A percentile compares a stretch with the other conserved stretches of the same genome.
Evolutionary conservation across 2,329 filamentous ascomycete genomes (phyloP).

Genomic region (Cladosporium sp.): DNA sequence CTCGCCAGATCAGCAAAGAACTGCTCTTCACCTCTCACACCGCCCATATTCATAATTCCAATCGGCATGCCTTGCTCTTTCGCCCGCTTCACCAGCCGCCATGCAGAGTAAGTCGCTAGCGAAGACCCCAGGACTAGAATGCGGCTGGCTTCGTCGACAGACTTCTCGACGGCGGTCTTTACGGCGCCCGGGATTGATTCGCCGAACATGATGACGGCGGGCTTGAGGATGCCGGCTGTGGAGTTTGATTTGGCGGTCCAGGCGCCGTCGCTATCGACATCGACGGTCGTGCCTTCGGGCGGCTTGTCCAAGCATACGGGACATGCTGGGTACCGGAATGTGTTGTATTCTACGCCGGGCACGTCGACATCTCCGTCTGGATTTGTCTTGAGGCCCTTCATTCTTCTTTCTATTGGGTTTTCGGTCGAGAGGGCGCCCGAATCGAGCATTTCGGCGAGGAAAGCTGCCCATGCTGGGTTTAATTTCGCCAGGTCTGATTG

Average conservation of each 20-base stretch:
- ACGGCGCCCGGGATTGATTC: conserved; percentile 73
- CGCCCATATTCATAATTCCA: conserved; percentile 84
- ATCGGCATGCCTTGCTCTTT: conserved; percentile 81
- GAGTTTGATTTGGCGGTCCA: conserved; percentile 55
- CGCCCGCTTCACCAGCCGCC: conserved; percentile 81
- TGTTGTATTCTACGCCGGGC: conserved; percentile 81
- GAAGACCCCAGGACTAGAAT: conserved; percentile 84
- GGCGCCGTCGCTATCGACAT: conserved; percentile 77
- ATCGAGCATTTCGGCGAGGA: conserved; percentile 69
- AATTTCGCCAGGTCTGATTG: conserved; percentile 73
- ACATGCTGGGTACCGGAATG: conserved; percentile 88
- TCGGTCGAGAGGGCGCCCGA: conserved; percentile 77
- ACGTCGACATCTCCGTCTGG: conserved; percentile 94
- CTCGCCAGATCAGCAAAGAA: conserved; percentile 63
- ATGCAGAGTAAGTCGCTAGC: conserved; percentile 92
- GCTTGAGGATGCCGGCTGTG: conserved; percentile 78
- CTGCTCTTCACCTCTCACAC: conserved; percentile 73
- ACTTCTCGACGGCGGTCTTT: conserved; percentile 74
- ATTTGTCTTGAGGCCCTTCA: conserved; percentile 75
- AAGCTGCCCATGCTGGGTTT: conserved; percentile 82
- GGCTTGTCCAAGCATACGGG: conserved; percentile 70
- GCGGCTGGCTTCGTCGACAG: conserved; percentile 73
- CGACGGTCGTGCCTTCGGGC: conserved; percentile 60
- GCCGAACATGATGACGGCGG: conserved; percentile 94
- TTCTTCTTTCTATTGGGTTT: conserved; percentile 67